A percentile compares a stretch with the other conserved stretches of the same genome.
These are phyloP conservation scores for Balamuthia mandrillaris DNA, from an alignment of 208 protist species.

Conservation along the genomic window DNA sequence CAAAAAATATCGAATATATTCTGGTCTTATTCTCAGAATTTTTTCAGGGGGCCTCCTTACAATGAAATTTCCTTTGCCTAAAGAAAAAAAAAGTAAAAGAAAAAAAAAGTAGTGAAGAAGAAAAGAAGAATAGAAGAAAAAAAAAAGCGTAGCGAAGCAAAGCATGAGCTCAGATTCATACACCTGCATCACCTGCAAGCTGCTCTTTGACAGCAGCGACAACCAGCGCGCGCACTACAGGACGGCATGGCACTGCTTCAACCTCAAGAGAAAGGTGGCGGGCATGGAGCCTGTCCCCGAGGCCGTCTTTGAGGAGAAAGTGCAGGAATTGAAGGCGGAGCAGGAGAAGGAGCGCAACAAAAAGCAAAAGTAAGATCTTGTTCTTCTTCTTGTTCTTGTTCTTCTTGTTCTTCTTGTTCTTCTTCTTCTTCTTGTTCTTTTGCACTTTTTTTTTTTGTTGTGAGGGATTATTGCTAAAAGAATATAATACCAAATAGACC, in stretches of 20 bases:
- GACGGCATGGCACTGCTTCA: constrained; percentile 60
- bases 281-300: constrained; percentile 49
- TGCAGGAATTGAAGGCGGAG: neutral
- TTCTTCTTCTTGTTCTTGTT: neutral
- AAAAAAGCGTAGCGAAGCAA: no score
- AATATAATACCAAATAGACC: no score
- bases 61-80: no score
- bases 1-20: no score
- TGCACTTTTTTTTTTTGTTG: no score
- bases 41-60: no score
- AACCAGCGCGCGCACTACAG: constrained; percentile 58
- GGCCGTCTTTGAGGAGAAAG: constrained; percentile 33
- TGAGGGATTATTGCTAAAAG: no score
- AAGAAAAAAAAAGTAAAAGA: no score
- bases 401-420: neutral
- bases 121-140: no score
- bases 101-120: no score
- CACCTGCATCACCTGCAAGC: constrained; percentile 56
- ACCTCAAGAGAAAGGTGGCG: constrained; percentile 65
- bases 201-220: constrained; percentile 43
- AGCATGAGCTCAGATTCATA: neutral
- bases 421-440: neutral
- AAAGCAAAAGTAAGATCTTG: neutral
- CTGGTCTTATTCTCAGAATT: no score
- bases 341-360: neutral